phyloP scores from a whole-genome alignment of 2,329 filamentous ascomycete genomes.

The Aureobasidium vineae region DNA sequence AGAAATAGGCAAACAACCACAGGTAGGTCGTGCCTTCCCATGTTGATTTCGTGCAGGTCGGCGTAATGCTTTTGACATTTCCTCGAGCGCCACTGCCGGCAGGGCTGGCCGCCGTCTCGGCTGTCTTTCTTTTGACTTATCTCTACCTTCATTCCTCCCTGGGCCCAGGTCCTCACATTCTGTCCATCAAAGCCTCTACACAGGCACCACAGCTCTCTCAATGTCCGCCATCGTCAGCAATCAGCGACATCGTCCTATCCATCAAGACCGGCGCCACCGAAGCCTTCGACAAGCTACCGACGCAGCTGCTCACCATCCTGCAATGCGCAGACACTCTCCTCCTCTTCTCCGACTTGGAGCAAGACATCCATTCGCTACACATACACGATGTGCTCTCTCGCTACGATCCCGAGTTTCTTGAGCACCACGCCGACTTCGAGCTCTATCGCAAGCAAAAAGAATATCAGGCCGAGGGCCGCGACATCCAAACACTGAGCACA shows the following conservation, averaged over 20 bases:
- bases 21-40: slow-evolving; percentile 7
- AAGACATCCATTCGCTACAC: slow-evolving; percentile 51
- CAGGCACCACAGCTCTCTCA: slow-evolving; percentile 2
- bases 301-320: slow-evolving; percentile 55
- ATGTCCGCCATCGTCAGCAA: slow-evolving; percentile 31
- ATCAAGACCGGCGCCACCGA: slow-evolving; percentile 61
- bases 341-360: slow-evolving; percentile 59
- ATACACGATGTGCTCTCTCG: slow-evolving; percentile 52
- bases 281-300: slow-evolving; percentile 54
- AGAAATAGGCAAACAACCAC: background rate
- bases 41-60: background rate
- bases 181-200: background rate
- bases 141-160: slow-evolving; percentile 7
- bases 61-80: background rate
- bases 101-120: background rate
- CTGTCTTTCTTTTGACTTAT: background rate
- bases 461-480: slow-evolving; percentile 30
- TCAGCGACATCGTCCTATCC: slow-evolving; percentile 55
- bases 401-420: slow-evolving; percentile 34
- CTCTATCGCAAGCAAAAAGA: slow-evolving; percentile 31
- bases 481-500: slow-evolving; percentile 28
- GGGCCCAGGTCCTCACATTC: background rate
- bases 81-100: slow-evolving; percentile 9
- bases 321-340: slow-evolving; percentile 56
- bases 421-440: slow-evolving; percentile 31